Percentiles rank a stretch among this genome's conserved stretches.
phyloP scores from a whole-genome alignment of 352 stramenopile genomes.

The Blastocystis sp. region DNA sequence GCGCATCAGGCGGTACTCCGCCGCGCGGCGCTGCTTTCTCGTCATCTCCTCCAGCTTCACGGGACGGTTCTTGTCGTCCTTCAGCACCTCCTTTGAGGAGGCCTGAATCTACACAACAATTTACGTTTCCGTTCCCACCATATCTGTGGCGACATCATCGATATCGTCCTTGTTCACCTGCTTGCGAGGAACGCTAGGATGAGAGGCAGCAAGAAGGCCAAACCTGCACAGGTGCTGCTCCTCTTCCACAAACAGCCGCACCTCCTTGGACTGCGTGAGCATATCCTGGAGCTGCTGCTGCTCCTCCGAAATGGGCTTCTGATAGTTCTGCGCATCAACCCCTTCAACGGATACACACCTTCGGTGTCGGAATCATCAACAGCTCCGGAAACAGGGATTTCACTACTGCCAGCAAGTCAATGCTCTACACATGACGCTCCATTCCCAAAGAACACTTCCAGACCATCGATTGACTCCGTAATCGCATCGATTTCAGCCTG shows the following conservation, averaged over 20 bases:
- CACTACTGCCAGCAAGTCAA: slow-evolving; percentile 26
- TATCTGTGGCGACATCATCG: not conserved
- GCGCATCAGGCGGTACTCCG: slow-evolving; percentile 52
- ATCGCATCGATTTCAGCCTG: slow-evolving; percentile 1
- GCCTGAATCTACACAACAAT: slow-evolving; percentile 2
- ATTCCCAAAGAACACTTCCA: not conserved
- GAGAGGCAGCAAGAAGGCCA: not conserved
- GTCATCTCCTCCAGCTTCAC: slow-evolving; percentile 56
- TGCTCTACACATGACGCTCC: not conserved
- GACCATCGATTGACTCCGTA: slow-evolving; percentile 5
- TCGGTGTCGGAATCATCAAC: slow-evolving; percentile 45
- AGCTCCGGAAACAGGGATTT: slow-evolving; percentile 40
- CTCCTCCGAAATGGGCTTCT: slow-evolving; percentile 53
- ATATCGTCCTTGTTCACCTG: slow-evolving; percentile 20
- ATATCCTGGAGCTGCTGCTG: slow-evolving; percentile 35
- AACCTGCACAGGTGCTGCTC: slow-evolving; percentile 8
- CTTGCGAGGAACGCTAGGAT: slow-evolving; percentile 23
- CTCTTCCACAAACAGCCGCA: slow-evolving; percentile 9
- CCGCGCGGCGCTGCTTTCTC: slow-evolving; percentile 41
- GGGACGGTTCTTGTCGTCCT: slow-evolving; percentile 46
- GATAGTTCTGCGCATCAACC: slow-evolving; percentile 38
- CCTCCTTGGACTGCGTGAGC: slow-evolving; percentile 5
- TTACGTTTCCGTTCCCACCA: not conserved
- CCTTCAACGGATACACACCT: not conserved
- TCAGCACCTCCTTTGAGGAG: slow-evolving; percentile 40